Percentiles rank a stretch among this genome's conserved stretches.
These are phyloP conservation scores for Rosa lucieae DNA, from an alignment of 306 rosid species.

Conservation along the genomic window DNA sequence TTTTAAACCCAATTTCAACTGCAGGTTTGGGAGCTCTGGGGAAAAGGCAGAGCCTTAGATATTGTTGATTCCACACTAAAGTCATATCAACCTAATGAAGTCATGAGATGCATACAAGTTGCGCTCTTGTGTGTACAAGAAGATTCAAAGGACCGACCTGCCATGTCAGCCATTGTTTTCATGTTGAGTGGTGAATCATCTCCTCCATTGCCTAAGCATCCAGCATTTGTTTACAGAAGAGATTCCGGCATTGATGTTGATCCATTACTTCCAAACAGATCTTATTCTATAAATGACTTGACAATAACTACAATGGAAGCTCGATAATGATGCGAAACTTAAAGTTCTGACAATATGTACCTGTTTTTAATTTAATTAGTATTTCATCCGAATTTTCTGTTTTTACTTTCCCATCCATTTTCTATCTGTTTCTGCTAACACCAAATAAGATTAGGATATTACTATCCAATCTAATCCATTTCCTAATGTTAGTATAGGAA, in stretches of 20 bases:
- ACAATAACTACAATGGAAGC: conserved; percentile 12
- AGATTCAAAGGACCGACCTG: conserved; percentile 51
- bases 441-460: too few species aligned
- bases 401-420: background rate
- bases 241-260: background rate
- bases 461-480: too few species aligned
- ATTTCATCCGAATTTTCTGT: background rate
- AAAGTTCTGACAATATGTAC: background rate
- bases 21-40: conserved; percentile 60
- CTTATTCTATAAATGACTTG: background rate
- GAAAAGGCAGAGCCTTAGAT: conserved; percentile 34
- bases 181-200: conserved; percentile 46
- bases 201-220: conserved; percentile 21
- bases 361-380: too few species aligned
- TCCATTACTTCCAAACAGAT: background rate
- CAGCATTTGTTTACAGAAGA: conserved; percentile 12
- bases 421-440: background rate
- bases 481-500: too few species aligned
- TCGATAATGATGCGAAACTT: conserved; percentile 3
- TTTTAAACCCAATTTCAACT: background rate
- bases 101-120: conserved; percentile 61
- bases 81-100: conserved; percentile 29
- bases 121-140: conserved; percentile 70
- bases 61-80: conserved; percentile 41
- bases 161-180: conserved; percentile 53